These are phyloP conservation scores for Nemania sp. DNA, from an alignment of 2,329 filamentous ascomycete species.

Conservation along the genomic window DNA sequence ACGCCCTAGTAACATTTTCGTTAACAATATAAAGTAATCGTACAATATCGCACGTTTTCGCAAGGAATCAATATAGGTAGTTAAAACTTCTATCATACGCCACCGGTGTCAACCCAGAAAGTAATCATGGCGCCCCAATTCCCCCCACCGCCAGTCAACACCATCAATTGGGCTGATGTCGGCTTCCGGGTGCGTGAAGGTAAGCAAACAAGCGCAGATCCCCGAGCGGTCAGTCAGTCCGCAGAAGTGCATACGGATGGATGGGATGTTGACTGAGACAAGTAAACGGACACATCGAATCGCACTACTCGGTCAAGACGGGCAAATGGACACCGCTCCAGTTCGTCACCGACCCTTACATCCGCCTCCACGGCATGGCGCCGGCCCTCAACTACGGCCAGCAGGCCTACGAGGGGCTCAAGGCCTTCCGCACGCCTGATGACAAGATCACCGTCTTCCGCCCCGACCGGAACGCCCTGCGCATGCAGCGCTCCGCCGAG, in stretches of 20 bases:
- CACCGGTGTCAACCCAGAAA: background rate
- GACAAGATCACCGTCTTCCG: constrained; percentile 88
- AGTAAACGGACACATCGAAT: constrained; percentile 97
- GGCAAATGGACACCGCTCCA: constrained; percentile 81
- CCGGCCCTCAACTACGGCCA: constrained; percentile 97
- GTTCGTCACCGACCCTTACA: constrained; percentile 85
- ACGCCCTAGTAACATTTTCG: constrained; percentile 10
- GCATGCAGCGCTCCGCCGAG: constrained; percentile 85
- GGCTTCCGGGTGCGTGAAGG: constrained; percentile 94
- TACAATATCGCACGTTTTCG: background rate
- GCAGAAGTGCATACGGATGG: background rate
- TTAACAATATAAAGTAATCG: background rate
- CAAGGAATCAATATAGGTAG: background rate
- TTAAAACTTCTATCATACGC: background rate
- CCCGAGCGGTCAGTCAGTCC: background rate
- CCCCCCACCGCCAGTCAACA: constrained; percentile 81
- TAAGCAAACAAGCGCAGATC: constrained; percentile 53
- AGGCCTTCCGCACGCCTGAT: constrained; percentile 86
- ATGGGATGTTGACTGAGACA: background rate
- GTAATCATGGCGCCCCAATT: constrained; percentile 63
- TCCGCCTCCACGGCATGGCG: constrained; percentile 94
- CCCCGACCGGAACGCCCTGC: constrained; percentile 83
- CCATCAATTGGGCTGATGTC: constrained; percentile 93
- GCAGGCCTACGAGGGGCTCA: constrained; percentile 98
- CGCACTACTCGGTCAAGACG: constrained; percentile 79